Base-by-base conservation (phyloP, 1,284 basidiomycete species). In the Ceratobasidium papillatum region DNA sequence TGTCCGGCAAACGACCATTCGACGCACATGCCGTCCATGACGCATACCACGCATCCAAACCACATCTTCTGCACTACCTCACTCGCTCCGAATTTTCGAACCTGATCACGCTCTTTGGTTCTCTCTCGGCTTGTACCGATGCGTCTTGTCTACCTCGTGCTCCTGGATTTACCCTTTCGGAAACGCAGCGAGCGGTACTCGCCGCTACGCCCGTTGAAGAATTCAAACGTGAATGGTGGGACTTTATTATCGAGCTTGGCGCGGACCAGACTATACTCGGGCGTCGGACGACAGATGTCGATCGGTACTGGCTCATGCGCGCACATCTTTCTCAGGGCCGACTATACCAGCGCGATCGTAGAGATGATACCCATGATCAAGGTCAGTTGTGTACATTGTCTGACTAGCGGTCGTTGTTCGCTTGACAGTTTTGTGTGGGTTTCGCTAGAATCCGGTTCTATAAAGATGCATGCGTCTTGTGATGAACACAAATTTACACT, bases 281-380 rank as follows among this genome's bases (percentile, higher is more conserved):
- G 11, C 51, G 54, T 1, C 36, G 36, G 27, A 69, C 54, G 25
- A 4, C 52, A 11, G 66, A 69, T n/a, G n/a, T 34, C 3, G 66
- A 69, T 47, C 51, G 66, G n/a, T 69, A 69, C 25, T 69, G 66
- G 66, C 54, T 58, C 22, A 69, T 69, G 66, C 38, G 56, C 25
- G 66, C 52, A 12, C 41, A 56, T 38, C 54, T 69, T 12, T 41
- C 43, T 69, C 27, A 43, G 51, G 66, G 62, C 1, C 32, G 54
- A 9, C 3, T 25, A 34, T 36, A 58, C 34, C 54, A 36, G 12
- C 3, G 8, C 34, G 27, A 58, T 58, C 54, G 54, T 32, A 49
- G 4, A 49, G 47, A 49, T 49, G 54, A 36, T 32, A 36, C 11
- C 27, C 30, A 58, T 32, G 30, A 58, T 22, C 38, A 41, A 43